phyloP scores from a whole-genome alignment of 441 rosid species.

The Dalechampia spathulata region DNA sequence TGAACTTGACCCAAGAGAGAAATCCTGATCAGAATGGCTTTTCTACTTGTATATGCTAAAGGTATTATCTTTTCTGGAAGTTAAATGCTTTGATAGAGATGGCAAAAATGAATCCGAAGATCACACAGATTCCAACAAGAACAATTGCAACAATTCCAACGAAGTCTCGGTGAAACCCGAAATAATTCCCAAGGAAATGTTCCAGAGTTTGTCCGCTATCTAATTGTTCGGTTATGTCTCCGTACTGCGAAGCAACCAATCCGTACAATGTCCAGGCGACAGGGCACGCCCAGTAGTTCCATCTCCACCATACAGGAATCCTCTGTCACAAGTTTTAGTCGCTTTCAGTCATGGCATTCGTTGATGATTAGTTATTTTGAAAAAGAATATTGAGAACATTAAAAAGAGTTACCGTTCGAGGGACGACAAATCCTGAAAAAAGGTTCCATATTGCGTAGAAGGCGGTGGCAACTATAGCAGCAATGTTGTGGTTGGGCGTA shows the following conservation, averaged over 20 bases:
- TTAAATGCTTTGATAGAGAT: slow-evolving; percentile 55
- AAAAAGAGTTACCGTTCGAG: slow-evolving; percentile 31
- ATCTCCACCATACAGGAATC: slow-evolving; percentile 79
- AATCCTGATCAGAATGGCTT: not conserved
- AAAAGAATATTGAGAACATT: not conserved
- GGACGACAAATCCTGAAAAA: slow-evolving; percentile 56
- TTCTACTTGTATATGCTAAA: not conserved
- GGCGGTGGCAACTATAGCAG: slow-evolving; percentile 33
- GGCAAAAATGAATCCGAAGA: slow-evolving; percentile 55
- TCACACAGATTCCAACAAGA: slow-evolving; percentile 41
- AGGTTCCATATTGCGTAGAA: slow-evolving; percentile 46
- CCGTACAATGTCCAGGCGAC: slow-evolving; percentile 72
- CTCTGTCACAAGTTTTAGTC: slow-evolving; percentile 37
- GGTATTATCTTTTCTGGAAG: slow-evolving; percentile 54
- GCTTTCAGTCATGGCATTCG: not conserved
- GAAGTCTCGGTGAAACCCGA: slow-evolving; percentile 48
- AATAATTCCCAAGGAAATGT: slow-evolving; percentile 40
- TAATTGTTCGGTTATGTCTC: slow-evolving; percentile 39
- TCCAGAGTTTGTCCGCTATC: slow-evolving; percentile 40
- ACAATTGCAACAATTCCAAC: slow-evolving; percentile 41
- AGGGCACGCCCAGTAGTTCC: slow-evolving; percentile 75
- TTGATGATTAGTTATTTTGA: too few relatives aligned
- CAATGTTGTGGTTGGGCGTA: slow-evolving; percentile 46
- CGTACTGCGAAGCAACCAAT: slow-evolving; percentile 60
- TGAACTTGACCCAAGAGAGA: too few relatives aligned